phyloP scores from a whole-genome alignment of 495 filamentous ascomycete genomes.

The Lepidopterella palustris region DNA sequence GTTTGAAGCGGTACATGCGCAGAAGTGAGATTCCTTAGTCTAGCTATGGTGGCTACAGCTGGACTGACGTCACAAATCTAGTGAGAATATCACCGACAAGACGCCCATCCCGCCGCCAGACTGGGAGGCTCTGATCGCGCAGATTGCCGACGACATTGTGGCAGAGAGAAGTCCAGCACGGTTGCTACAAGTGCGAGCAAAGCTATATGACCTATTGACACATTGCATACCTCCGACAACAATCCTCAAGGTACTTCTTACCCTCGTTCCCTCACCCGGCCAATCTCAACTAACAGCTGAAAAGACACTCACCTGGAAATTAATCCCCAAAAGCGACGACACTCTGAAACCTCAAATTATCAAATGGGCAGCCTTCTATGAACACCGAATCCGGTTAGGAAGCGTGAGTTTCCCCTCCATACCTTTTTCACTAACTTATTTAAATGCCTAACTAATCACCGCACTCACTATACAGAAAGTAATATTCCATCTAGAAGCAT shows the following conservation, averaged over 20 bases:
- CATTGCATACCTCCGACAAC: slow-evolving; percentile 95
- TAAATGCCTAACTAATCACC: no score
- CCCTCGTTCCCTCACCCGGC: neutral
- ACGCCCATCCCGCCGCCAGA: slow-evolving; percentile 90
- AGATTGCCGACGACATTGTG: slow-evolving; percentile 86
- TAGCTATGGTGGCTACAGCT: no score
- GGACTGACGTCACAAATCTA: slow-evolving; percentile 33
- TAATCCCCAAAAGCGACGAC: slow-evolving; percentile 81
- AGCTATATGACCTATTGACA: slow-evolving; percentile 90
- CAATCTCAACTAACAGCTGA: slow-evolving; percentile 1
- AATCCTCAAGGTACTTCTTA: slow-evolving; percentile 63
- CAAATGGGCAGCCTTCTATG: slow-evolving; percentile 93
- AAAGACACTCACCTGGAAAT: slow-evolving; percentile 79
- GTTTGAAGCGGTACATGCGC: slow-evolving; percentile 93
- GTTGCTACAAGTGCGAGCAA: slow-evolving; percentile 78
- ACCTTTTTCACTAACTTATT: neutral
- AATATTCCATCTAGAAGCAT: slow-evolving; percentile 96
- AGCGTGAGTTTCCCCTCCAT: slow-evolving; percentile 45
- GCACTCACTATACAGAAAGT: slow-evolving; percentile 58
- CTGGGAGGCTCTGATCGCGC: slow-evolving; percentile 83
- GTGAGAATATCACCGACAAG: slow-evolving; percentile 82
- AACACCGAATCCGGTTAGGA: slow-evolving; percentile 84
- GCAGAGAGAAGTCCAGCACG: slow-evolving; percentile 81
- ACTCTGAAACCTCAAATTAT: slow-evolving; percentile 85
- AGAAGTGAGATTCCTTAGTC: slow-evolving; percentile 59